Conservation (phyloP, 2,329 filamentous ascomycete species). For the Catunica adiposa region DNA sequence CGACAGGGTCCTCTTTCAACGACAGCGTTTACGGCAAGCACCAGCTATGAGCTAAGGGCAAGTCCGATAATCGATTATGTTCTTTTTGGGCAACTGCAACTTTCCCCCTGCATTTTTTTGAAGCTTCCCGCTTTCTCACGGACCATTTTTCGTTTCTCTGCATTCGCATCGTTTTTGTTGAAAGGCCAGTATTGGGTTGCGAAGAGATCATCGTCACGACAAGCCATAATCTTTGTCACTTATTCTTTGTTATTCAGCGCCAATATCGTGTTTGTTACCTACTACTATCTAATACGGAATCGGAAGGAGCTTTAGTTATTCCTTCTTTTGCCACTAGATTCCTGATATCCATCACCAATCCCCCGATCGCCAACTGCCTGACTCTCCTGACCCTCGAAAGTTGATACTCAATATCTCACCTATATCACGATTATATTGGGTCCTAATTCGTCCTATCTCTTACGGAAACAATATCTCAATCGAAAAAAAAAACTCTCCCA, state of each 20-base stretch:
- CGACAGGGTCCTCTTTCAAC: neutral
- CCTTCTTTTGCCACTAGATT: no score
- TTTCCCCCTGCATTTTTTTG: conserved; percentile 9
- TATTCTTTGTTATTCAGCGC: no score
- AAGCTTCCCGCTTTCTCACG: neutral
- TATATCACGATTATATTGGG: no score
- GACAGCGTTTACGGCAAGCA: neutral
- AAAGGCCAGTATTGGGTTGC: neutral
- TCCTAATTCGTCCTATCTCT: no score
- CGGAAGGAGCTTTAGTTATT: no score
- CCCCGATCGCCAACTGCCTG: neutral
- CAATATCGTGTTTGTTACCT: no score
- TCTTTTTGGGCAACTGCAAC: neutral
- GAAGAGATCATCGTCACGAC: no score
- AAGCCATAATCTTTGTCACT: no score
- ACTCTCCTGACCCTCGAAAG: conserved; percentile 1
- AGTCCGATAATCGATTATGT: neutral
- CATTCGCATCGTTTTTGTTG: neutral
- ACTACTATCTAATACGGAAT: no score
- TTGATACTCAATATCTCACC: no score
- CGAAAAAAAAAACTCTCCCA: no score
- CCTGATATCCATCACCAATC: no score
- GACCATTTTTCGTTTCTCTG: neutral
- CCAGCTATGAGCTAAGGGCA: neutral
- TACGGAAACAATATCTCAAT: neutral